Conservation (phyloP, 1,284 basidiomycete genomes). For the Malassezia slooffiae region DNA sequence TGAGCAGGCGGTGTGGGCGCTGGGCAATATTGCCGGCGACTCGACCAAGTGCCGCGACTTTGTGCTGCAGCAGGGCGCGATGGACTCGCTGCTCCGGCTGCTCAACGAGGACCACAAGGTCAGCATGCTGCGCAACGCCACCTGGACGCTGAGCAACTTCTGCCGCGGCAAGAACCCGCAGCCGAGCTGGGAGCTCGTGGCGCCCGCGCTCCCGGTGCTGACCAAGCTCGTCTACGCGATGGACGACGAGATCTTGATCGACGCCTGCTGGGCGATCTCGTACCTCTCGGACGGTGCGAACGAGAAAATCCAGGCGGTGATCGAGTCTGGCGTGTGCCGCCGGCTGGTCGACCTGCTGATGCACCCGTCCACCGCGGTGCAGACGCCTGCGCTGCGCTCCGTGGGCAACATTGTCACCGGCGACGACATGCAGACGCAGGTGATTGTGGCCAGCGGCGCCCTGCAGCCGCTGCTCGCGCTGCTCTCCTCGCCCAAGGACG, state of each 20-base stretch:
- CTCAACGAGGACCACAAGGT: constrained; percentile 46
- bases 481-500: constrained; percentile 89
- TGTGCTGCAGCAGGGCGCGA: constrained; percentile 38
- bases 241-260: constrained; percentile 97
- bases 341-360: constrained; percentile 93
- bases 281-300: constrained; percentile 98
- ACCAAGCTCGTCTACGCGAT: constrained; percentile 98
- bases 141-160: constrained; percentile 46
- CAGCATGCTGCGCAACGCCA: constrained; percentile 46
- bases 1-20: constrained; percentile 46
- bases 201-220: constrained; percentile 84
- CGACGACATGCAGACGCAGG: constrained; percentile 96
- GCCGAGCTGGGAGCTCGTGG: constrained; percentile 51
- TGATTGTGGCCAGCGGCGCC: constrained; percentile 90
- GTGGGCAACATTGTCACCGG: constrained; percentile 99
- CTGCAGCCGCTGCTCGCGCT: constrained; percentile 83
- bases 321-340: constrained; percentile 94
- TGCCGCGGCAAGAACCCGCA: constrained; percentile 47
- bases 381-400: constrained; percentile 91
- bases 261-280: constrained; percentile 99
- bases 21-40: constrained; percentile 46
- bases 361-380: constrained; percentile 92
- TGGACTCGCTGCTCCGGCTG: constrained; percentile 39
- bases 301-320: constrained; percentile 99
- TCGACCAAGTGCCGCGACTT: constrained; percentile 44